Conservation (phyloP, 78 protist genomes). For the Cyanophora paradoxa region DNA sequence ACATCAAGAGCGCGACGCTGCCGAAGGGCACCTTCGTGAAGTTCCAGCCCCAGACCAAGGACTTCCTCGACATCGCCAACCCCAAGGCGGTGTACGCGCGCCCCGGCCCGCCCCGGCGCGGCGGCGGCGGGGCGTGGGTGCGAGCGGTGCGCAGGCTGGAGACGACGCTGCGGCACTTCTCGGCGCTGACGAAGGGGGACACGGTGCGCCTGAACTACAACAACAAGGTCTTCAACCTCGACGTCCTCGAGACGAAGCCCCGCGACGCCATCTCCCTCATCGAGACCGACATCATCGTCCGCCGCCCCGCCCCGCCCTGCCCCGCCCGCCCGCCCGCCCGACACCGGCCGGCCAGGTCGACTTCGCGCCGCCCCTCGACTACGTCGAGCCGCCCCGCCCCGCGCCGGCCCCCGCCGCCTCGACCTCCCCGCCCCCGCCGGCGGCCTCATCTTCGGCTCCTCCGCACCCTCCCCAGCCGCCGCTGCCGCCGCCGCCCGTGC, state of each 20-base stretch:
- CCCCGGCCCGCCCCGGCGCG: too few species aligned
- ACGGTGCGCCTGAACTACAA: conserved; percentile 24
- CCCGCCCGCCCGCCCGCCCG: too few species aligned
- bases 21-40: conserved; percentile 24
- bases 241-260: conserved; percentile 23
- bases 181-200: conserved; percentile 29
- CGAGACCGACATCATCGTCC: conserved; percentile 39
- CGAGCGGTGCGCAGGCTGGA: conserved; percentile 18
- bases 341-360: too few species aligned
- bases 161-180: conserved; percentile 23
- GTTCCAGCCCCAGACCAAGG: conserved; percentile 35
- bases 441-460: too few species aligned
- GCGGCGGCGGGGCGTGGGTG: too few species aligned
- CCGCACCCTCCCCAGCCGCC: too few species aligned
- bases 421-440: neutral
- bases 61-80: conserved; percentile 36
- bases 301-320: too few species aligned
- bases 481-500: too few species aligned
- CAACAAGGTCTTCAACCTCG: conserved; percentile 28
- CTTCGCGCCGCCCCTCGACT: conserved; percentile 45
- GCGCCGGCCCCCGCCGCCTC: neutral
- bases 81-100: conserved; percentile 23
- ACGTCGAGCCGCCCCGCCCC: conserved; percentile 18
- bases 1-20: conserved; percentile 4
- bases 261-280: conserved; percentile 33